Base-by-base conservation (phyloP, 768 basidiomycete species). In the Boletus insuetus region DNA sequence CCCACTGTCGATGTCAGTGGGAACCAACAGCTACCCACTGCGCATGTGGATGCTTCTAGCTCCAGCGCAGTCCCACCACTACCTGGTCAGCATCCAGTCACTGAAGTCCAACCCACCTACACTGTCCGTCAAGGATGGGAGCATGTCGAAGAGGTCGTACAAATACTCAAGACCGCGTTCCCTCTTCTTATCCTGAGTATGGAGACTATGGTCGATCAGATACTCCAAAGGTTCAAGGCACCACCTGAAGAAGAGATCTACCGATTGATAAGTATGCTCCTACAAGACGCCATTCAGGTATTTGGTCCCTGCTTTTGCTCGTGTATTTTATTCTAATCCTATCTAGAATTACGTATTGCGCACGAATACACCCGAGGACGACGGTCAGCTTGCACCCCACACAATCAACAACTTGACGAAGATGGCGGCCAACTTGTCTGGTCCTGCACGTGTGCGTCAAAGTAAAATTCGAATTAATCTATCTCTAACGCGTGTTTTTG, bases 171-270 rank as follows among this genome's bases (percentile, higher is more conserved):
- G 75, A 97, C 96, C 0, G 87, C 92, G 0, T 97, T 95, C 79
- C 97, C 97, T 0, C 80, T 99, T 8, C 81, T 99, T 35, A 91
- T 96, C 31, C 77, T 98, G 20, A 97, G 94, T 53, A 79, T 99
- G 79, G 97, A 99, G 74, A 95, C 93, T 16, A 89, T 98, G 81
- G 89, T 95, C 5, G 97, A 99, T 61, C 94, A 98, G 72, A 89
- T 99, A 59, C 80, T 85, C 20, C 82, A 85, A 55, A 83, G 94
- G 49, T 96, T 98, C 76, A 96, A 97, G 69, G 83, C 89, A 3
- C 79, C 82, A 1, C 81, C 85, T 3, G 97, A 99, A 55, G 97
- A 99, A 72, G 95, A 98, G 60, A 86, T 94, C 8, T 98, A 98
- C 73, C 83, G 97, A 17, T 84, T 92, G 63, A 83, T 94, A 43